Conservation (phyloP, 495 filamentous ascomycete genomes). For the Trichocladium antarcticum region DNA sequence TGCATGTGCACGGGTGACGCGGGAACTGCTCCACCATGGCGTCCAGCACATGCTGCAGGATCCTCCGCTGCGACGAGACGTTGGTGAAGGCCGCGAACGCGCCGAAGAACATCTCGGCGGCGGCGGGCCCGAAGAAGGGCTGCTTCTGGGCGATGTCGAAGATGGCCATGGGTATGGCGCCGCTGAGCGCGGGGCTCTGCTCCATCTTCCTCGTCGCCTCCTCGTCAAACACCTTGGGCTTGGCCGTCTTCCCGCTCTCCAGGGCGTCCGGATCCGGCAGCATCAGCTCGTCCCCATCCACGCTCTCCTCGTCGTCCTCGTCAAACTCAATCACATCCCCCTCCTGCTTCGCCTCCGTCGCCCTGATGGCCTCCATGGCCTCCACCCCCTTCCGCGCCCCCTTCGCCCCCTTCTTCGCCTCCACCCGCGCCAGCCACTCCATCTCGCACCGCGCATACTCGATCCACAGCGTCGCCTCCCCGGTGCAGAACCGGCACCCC, state of each 20-base stretch:
- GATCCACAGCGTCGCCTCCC: conserved; percentile 61
- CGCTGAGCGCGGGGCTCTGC: conserved; percentile 70
- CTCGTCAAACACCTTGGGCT: conserved; percentile 43
- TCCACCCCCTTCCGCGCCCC: conserved; percentile 28
- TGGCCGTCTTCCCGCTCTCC: conserved; percentile 12
- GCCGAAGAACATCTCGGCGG: conserved; percentile 68
- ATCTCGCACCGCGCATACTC: conserved; percentile 88
- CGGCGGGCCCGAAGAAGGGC: conserved; percentile 48
- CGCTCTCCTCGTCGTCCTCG: conserved; percentile 34
- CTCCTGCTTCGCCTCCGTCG: conserved; percentile 25
- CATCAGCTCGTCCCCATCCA: conserved; percentile 30
- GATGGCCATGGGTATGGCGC: conserved; percentile 84
- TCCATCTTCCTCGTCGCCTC: conserved; percentile 49
- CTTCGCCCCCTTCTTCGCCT: conserved; percentile 59
- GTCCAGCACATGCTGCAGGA: conserved; percentile 67
- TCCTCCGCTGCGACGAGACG: conserved; percentile 50
- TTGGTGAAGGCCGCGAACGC: conserved; percentile 58
- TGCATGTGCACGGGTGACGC: conserved; percentile 46
- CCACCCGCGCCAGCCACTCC: conserved; percentile 76
- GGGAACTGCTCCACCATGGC: conserved; percentile 49
- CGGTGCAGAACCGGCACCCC: conserved; percentile 77
- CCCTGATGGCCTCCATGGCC: conserved; percentile 32
- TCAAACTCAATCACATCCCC: conserved; percentile 25
- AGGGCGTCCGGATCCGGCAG: conserved; percentile 31
- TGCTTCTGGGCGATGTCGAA: conserved; percentile 81